phyloP scores from a whole-genome alignment of 2,329 filamentous ascomycete genomes.

The Botryotinia narcissicola region DNA sequence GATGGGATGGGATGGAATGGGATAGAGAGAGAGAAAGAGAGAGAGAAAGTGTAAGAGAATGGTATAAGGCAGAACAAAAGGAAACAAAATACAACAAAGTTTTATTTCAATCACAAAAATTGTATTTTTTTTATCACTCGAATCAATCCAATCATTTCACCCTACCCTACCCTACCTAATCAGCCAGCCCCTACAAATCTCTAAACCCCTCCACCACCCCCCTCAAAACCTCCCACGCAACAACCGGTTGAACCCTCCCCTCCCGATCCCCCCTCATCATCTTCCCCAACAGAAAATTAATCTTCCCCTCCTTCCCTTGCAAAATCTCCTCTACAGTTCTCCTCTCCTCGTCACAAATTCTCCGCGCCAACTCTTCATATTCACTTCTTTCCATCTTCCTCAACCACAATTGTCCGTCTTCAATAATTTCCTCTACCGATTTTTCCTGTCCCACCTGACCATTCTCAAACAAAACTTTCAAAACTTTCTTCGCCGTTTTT shows the following conservation, averaged over 20 bases:
- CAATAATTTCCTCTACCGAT: conserved; percentile 51
- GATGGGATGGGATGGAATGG: no score
- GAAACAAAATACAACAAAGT: no score
- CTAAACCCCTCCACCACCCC: background rate
- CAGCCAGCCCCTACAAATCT: background rate
- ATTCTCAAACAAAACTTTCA: conserved; percentile 50
- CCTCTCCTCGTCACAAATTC: conserved; percentile 49
- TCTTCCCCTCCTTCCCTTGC: conserved; percentile 61
- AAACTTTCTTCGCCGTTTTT: conserved; percentile 58
- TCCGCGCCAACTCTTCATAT: conserved; percentile 53
- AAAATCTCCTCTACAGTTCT: conserved; percentile 59
- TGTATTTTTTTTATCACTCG: no score
- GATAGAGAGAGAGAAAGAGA: no score
- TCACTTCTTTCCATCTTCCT: conserved; percentile 53
- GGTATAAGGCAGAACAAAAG: no score
- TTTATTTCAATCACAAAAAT: no score
- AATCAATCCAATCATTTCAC: no score
- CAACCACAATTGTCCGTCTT: conserved; percentile 54
- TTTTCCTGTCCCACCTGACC: conserved; percentile 41
- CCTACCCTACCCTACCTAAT: no score
- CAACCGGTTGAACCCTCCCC: conserved; percentile 59
- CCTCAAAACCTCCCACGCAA: conserved; percentile 53
- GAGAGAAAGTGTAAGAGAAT: no score
- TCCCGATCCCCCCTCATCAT: conserved; percentile 62
- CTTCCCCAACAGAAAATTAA: conserved; percentile 66